phyloP scores from a whole-genome alignment of 73 alveolate genomes.

The Paramecium sexaurelia region DNA sequence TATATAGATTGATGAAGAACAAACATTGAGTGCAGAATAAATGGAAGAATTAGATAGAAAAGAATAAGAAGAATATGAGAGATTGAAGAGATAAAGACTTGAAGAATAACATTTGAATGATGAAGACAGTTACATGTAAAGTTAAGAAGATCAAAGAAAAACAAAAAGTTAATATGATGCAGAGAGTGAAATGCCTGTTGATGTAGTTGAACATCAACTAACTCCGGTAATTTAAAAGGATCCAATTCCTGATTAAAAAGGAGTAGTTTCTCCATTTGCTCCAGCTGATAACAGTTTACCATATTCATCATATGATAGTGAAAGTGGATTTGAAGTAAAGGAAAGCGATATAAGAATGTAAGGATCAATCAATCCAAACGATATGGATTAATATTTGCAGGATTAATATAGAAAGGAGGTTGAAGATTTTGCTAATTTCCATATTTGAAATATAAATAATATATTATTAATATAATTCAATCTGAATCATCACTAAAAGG shows the following conservation, averaged over 20 bases:
- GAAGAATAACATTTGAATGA: not conserved
- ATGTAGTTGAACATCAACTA: conserved; percentile 45
- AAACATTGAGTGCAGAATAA: not conserved
- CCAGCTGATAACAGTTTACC: conserved; percentile 37
- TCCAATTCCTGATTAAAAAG: conserved; percentile 33
- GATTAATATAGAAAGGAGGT: not conserved
- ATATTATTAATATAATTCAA: not conserved
- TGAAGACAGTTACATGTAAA: not conserved
- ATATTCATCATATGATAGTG: conserved; percentile 22
- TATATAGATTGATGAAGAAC: not conserved
- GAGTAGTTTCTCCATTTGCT: conserved; percentile 45
- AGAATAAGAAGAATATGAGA: conserved; percentile 22
- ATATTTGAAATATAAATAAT: not conserved
- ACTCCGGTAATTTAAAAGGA: not conserved
- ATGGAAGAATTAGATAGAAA: conserved; percentile 30
- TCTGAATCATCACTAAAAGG: not conserved
- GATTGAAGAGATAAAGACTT: not conserved
- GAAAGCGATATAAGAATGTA: not conserved
- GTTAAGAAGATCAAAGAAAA: not conserved
- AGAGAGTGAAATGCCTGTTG: conserved; percentile 14
- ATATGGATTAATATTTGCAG: not conserved
- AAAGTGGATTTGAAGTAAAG: conserved; percentile 54
- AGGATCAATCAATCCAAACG: not conserved
- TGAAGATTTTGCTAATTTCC: not conserved
- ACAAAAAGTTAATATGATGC: not conserved